Base-by-base conservation (phyloP, 2,329 filamentous ascomycete genomes). In the Pseudogymnoascus pannorum region DNA sequence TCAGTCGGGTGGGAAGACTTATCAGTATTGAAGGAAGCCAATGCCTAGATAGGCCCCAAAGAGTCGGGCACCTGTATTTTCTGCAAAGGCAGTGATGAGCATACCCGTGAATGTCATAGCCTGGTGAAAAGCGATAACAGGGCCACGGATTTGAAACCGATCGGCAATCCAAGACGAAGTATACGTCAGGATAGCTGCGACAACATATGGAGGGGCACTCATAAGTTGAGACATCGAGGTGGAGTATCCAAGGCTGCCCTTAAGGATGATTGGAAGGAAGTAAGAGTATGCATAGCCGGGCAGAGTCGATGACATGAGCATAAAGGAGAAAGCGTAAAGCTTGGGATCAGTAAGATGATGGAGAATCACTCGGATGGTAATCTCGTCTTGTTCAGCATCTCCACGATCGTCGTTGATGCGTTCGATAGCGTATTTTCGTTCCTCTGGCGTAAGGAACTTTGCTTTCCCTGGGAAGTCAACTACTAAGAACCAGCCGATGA, bases 401-500 rank as follows among this genome's bases (percentile, higher is more conserved):
- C 40, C 48, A 6, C 59, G 72, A 71, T 75, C 76, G 16, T 73
- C 66, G 2, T 71, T 67, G 9, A 81, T 73, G n/a, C 78, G 70
- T 63, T 77, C 75, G 0, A 73, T 64, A 0, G 78, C 78, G 64
- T 80, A 79, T 44, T 75, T 67, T 57, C 74, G 72, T 66, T 81
- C 76, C 3, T 74, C 66, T 38, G 74, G 73, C 8, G 69, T 79
- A 59, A 81, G 64, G 62, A 79, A 79, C 60, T 68, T 74, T 20
- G 75, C 78, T 6, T 77, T 74, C 24, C 72, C 63, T 16, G 78
- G 78, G 64, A 75, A 76, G 57, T 75, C 75, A n/a, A 76, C 72
- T 64, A 78, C 72, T 48, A 75, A 69, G 60, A 73, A 75, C 73
- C 80, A 86, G 60, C 78, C 75, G 2, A 68, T 67, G 2, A 79